Evolutionary conservation across 495 filamentous ascomycete genomes (phyloP), one percentile per base, ranked within the genome.

Genomic region (Talaromyces proteolyticus): DNA sequence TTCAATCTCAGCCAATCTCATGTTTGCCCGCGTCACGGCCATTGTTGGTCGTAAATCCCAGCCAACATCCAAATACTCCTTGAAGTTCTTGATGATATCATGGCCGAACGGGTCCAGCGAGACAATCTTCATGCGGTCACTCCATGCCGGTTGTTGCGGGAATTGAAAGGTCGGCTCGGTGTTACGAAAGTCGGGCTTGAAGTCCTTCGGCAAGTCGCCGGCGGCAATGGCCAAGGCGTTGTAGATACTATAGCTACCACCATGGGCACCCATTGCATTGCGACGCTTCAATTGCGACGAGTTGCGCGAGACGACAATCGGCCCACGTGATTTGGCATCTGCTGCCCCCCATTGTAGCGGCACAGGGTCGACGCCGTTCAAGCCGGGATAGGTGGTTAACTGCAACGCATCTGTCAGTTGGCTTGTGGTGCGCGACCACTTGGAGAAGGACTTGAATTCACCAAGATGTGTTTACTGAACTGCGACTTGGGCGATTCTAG

Each of bases 181-280:
- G 70, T 97, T 96, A 53, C 88, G 92, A 67, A 95, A 91, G 63
- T 96, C 91, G 12, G 93, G 89, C 68, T 80, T 86, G 69, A 96
- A 91, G 55, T 96, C 81, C 17, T 79, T 71, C 45, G 86, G 80
- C 44, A 98, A 80, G 57, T 96, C 84, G 54, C 91, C 91, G 56
- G 88, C 89, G 19, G 93, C 93, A 53, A 98, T 79, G 36, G 93
- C 93, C 41, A 98, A 76, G 20, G 93, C 93, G 63, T 95, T 90
- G 68, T 98, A 98, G 58, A 96, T 89, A 57, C 87, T 89, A 59
- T 98, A 98, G n/a, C 91, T 96, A 38, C 93, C 93, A 39, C 93
- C 92, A 60, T 98, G 93, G 48, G 93, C 93, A 50, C 85, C 85
- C 79, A 73, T 72, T 75, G 87, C 92, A 70, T 98, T 98, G 47